A percentile compares a stretch with the other conserved stretches of the same genome.
These are phyloP conservation scores for Pezicula neosporulosa DNA, from an alignment of 2,329 filamentous ascomycete genomes.

Conservation along the genomic window DNA sequence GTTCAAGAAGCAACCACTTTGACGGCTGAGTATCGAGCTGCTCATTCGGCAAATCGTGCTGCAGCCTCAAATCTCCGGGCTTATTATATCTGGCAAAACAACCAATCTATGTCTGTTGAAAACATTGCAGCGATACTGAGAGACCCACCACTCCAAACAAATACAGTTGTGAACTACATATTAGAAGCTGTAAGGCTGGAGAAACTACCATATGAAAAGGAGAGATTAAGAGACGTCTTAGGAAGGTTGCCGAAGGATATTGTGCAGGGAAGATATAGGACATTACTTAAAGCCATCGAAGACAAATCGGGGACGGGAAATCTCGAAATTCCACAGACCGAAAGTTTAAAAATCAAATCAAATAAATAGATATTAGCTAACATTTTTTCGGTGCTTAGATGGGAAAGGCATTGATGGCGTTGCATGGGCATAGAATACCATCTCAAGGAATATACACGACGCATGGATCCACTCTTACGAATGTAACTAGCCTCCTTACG, in stretches of 20 bases:
- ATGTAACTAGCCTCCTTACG: no score
- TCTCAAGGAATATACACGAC: no score
- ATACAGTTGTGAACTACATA: conserved; percentile 58
- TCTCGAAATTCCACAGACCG: no score
- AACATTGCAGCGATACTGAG: conserved; percentile 54
- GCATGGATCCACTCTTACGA: no score
- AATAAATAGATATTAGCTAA: no score
- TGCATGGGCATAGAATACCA: no score
- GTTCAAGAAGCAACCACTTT: neutral
- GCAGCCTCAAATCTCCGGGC: conserved; percentile 42
- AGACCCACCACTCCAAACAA: conserved; percentile 52
- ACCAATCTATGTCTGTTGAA: conserved; percentile 43
- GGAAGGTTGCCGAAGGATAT: neutral
- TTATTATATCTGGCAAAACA: conserved; percentile 62
- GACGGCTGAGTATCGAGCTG: conserved; percentile 8
- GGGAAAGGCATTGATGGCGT: no score
- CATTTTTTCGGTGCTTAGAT: no score
- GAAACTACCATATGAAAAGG: conserved; percentile 44
- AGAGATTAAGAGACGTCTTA: conserved; percentile 43
- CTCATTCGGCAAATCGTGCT: conserved; percentile 9
- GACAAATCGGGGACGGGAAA: neutral
- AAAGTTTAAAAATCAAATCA: no score
- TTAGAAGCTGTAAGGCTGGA: conserved; percentile 50
- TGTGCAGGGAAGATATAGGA: neutral
- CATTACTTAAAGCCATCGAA: neutral